A percentile compares a stretch with the other conserved stretches of the same genome.
Evolutionary conservation across 2,329 filamentous ascomycete genomes (phyloP).

Genomic region (Aspergillus luchuensis): DNA sequence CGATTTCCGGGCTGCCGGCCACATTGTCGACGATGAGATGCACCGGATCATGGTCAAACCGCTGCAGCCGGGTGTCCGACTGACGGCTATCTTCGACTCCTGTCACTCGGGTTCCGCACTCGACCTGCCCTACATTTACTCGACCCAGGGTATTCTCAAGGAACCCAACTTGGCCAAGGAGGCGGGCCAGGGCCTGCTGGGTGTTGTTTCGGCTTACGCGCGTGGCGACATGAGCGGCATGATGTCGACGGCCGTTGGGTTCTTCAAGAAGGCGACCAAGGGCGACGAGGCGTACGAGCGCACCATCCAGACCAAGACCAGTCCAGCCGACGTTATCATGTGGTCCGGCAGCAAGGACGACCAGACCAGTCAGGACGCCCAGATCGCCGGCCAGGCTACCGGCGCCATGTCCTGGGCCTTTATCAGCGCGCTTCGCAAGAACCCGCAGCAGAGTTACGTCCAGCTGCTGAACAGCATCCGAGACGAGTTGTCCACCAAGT

Average conservation of each 20-base stretch:
- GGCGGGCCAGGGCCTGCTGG: slow-evolving; percentile 64
- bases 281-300: slow-evolving; percentile 79
- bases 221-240: slow-evolving; percentile 82
- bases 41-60: slow-evolving; percentile 75
- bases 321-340: slow-evolving; percentile 93
- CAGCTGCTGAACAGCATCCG: slow-evolving; percentile 94
- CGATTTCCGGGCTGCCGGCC: slow-evolving; percentile 68
- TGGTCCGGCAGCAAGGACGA: slow-evolving; percentile 96
- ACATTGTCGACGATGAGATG: slow-evolving; percentile 78
- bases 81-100: slow-evolving; percentile 70
- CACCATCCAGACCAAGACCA: slow-evolving; percentile 86
- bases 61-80: slow-evolving; percentile 77
- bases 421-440: slow-evolving; percentile 85
- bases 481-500: slow-evolving; percentile 82
- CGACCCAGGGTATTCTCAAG: slow-evolving; percentile 68
- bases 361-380: slow-evolving; percentile 92
- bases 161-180: slow-evolving; percentile 69
- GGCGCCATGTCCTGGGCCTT: slow-evolving; percentile 99
- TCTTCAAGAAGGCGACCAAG: slow-evolving; percentile 83
- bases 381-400: slow-evolving; percentile 83
- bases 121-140: slow-evolving; percentile 69
- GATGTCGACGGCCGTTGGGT: slow-evolving; percentile 73
- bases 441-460: slow-evolving; percentile 93
- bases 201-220: slow-evolving; percentile 74
- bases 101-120: slow-evolving; percentile 69